These are phyloP conservation scores for Cryptococcus deneoformans DNA, from an alignment of 1,284 basidiomycete species.

Conservation along the genomic window DNA sequence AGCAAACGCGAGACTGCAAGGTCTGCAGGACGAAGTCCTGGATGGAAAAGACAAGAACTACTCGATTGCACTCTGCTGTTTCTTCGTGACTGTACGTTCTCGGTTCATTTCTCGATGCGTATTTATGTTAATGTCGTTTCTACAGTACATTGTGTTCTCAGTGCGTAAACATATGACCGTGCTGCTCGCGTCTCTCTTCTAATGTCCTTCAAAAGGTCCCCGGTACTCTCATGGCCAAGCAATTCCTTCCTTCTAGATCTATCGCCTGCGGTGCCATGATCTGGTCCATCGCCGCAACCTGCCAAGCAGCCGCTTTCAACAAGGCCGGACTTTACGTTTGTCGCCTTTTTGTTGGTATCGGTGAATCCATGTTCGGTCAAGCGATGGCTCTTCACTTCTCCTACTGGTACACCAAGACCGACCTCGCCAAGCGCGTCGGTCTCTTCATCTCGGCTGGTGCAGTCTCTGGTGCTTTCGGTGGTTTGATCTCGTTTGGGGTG, in stretches of 20 bases:
- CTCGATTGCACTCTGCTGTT: conserved; percentile 46
- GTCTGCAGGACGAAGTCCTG: conserved; percentile 43
- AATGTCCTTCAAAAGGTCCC: conserved; percentile 8
- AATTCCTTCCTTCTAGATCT: conserved; percentile 42
- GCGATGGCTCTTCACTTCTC: conserved; percentile 42
- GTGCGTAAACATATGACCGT: conserved; percentile 6
- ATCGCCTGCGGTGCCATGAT: conserved; percentile 49
- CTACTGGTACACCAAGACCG: conserved; percentile 49
- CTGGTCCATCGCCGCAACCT: conserved; percentile 50
- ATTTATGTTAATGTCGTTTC: not conserved
- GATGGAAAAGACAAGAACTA: conserved; percentile 43
- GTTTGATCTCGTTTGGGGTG: conserved; percentile 47
- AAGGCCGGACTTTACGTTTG: conserved; percentile 46
- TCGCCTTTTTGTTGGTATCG: conserved; percentile 50
- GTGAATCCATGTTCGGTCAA: conserved; percentile 46
- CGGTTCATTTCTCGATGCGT: not conserved
- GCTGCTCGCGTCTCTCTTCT: no score
- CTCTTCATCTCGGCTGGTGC: conserved; percentile 52
- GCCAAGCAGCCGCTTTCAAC: conserved; percentile 44
- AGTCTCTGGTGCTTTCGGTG: conserved; percentile 46
- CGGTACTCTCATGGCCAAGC: conserved; percentile 42
- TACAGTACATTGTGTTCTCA: conserved; percentile 41
- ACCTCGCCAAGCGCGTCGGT: conserved; percentile 51
- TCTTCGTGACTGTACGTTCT: conserved; percentile 40
- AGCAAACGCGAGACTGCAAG: conserved; percentile 45